phyloP scores from a whole-genome alignment of 768 basidiomycete species.

The Stropharia rugosoannulata region DNA sequence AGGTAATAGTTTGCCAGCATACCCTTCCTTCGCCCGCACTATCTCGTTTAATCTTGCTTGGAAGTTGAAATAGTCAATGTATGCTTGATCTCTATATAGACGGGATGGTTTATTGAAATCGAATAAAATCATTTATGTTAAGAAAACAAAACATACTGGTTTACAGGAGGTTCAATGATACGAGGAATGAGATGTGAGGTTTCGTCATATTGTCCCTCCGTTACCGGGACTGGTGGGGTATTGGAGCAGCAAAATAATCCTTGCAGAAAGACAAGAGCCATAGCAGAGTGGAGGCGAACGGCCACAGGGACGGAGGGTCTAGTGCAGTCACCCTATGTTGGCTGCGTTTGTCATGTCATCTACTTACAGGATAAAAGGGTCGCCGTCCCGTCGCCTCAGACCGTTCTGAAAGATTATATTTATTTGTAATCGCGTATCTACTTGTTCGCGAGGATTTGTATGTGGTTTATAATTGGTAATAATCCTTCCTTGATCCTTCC shows the following conservation, averaged over 20 bases:
- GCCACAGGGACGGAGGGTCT: neutral
- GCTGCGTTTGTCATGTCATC: neutral
- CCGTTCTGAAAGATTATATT: no score
- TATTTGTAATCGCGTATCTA: no score
- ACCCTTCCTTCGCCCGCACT: slow-evolving; percentile 64
- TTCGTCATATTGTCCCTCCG: slow-evolving; percentile 23
- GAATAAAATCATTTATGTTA: slow-evolving; percentile 9
- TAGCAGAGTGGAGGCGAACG: slow-evolving; percentile 9
- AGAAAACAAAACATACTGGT: slow-evolving; percentile 21
- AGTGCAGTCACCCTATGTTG: neutral
- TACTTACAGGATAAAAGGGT: no score
- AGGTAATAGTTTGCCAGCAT: slow-evolving; percentile 17
- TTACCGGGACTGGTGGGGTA: slow-evolving; percentile 7
- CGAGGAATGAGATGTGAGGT: slow-evolving; percentile 32
- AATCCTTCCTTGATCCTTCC: no score
- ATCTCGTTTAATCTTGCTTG: slow-evolving; percentile 56
- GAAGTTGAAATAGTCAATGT: slow-evolving; percentile 49
- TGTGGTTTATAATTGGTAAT: no score
- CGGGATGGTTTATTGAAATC: neutral
- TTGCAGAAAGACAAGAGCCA: slow-evolving; percentile 22
- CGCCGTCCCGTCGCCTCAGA: no score
- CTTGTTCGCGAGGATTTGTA: no score
- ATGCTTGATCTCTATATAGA: slow-evolving; percentile 20
- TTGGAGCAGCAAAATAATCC: slow-evolving; percentile 27
- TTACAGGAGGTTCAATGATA: slow-evolving; percentile 20